Percentiles rank a stretch among this genome's conserved stretches.
These are phyloP conservation scores for Pythium brachiatum DNA, from an alignment of 352 stramenopile genomes.

Conservation along the genomic window DNA sequence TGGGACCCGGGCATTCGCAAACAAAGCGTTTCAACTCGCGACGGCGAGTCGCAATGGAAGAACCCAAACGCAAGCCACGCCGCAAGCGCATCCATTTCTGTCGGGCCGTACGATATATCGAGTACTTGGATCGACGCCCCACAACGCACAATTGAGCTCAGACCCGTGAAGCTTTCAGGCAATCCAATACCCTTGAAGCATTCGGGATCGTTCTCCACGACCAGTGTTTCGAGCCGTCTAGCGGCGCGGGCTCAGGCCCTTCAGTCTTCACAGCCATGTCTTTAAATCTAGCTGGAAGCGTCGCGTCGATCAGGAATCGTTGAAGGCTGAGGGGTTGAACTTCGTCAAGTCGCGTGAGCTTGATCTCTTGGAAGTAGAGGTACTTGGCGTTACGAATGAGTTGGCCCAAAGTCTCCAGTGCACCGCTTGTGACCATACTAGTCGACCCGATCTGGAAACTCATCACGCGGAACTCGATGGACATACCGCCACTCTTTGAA, in stretches of 20 bases:
- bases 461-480: slow-evolving; percentile 20
- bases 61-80: neutral
- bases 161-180: neutral
- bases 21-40: neutral
- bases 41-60: neutral
- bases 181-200: neutral
- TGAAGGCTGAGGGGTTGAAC: no score
- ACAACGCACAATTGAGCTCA: neutral
- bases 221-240: neutral
- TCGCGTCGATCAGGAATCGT: neutral
- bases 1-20: neutral
- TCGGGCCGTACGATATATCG: neutral
- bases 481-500: neutral
- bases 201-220: neutral
- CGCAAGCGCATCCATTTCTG: neutral
- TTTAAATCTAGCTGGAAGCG: neutral
- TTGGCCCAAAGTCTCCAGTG: slow-evolving; percentile 8
- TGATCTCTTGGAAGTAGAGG: slow-evolving; percentile 4
- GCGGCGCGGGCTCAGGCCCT: slow-evolving; percentile 3
- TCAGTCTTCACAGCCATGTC: neutral
- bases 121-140: neutral
- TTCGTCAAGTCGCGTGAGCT: neutral
- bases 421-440: slow-evolving; percentile 9
- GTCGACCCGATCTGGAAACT: slow-evolving; percentile 12
- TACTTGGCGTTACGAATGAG: slow-evolving; percentile 5